Conservation (phyloP, 305 asterid genomes). For the Fraxinus angustifolia region DNA sequence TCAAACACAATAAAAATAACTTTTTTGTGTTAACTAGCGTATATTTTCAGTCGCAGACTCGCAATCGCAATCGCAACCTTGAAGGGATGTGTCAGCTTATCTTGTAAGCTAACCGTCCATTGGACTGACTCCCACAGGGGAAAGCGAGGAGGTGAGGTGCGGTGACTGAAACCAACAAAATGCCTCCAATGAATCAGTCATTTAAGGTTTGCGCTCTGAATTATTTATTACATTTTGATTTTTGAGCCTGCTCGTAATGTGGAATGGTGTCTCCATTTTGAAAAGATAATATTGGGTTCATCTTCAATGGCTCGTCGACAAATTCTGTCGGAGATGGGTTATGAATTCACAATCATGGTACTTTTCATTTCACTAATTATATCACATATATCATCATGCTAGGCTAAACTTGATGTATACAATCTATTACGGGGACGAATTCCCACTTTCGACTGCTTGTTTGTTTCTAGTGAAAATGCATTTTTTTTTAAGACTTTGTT, state of each 20-base stretch:
- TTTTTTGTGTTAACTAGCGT: too few species aligned
- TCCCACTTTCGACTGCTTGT: neutral
- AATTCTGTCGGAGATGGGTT: conserved; percentile 79
- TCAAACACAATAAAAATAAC: too few species aligned
- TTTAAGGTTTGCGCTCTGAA: conserved; percentile 37
- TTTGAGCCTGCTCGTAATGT: neutral
- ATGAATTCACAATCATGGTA: conserved; percentile 62
- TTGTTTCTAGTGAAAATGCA: neutral
- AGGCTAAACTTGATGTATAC: neutral
- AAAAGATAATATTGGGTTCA: conserved; percentile 70
- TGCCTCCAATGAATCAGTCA: conserved; percentile 40
- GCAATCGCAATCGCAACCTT: too few species aligned
- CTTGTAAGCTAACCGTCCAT: conserved; percentile 27
- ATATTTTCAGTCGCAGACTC: too few species aligned
- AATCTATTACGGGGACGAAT: neutral
- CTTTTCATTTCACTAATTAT: neutral
- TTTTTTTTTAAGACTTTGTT: neutral
- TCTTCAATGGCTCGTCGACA: conserved; percentile 72
- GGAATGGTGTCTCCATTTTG: neutral
- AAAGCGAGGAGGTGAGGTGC: neutral
- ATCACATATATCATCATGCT: neutral
- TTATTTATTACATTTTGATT: neutral
- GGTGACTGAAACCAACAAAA: conserved; percentile 17
- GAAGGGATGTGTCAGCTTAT: conserved; percentile 25
- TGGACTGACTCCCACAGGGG: neutral